Base-by-base conservation (phyloP, 495 filamentous ascomycete species). In the Ramalina peruviana region DNA sequence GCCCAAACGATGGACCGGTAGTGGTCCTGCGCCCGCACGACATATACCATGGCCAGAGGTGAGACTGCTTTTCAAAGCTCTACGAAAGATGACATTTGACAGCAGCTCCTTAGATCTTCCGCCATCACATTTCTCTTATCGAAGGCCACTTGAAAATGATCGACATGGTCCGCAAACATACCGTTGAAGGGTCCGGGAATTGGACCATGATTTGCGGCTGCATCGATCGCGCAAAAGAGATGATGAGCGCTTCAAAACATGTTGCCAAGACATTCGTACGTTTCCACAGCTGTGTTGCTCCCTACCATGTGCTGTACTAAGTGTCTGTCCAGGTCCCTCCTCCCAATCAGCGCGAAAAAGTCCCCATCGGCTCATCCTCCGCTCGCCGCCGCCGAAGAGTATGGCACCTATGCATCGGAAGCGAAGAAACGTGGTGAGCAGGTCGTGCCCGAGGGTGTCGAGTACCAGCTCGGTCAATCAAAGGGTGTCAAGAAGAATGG, bases 121-220 rank as follows among this genome's bases (percentile, higher is more conserved):
- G 55, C 44, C 53, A 58, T 48, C 62, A 65, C 40, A 56, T 65
- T 0, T 64, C 62, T 3, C 15, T 56, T 12, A 27, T 64, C 33
- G 62, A 64, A 51, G 62, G 62, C n/a, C 62, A 65, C 39, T 10
- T 58, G 23, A 58, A 57, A 39, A 65, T 65, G 62, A 48, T 62
- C n/a, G 57, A 62, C 21, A 62, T 65, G 62, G 47, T 65, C 7
- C 49, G 53, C 12, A 58, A 65, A 38, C 57, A 64, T 16, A 60
- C 59, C 7, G 60, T 57, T 6, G 46, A 52, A 19, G 53, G 53
- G 25, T 50, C 59, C 11, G 52, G 46, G 5, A 60, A 65, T 43
- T 55, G 48, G 43, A 43, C 51, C 15, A 50, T 46, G 13, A 58
- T 62, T 10, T 51, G 45, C 25, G 49, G 46, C 10, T 50, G 57